A percentile compares a stretch with the other conserved stretches of the same genome.
Evolutionary conservation across 345 rosid species (phyloP).

Genomic region (Citrus mangshanensis): DNA sequence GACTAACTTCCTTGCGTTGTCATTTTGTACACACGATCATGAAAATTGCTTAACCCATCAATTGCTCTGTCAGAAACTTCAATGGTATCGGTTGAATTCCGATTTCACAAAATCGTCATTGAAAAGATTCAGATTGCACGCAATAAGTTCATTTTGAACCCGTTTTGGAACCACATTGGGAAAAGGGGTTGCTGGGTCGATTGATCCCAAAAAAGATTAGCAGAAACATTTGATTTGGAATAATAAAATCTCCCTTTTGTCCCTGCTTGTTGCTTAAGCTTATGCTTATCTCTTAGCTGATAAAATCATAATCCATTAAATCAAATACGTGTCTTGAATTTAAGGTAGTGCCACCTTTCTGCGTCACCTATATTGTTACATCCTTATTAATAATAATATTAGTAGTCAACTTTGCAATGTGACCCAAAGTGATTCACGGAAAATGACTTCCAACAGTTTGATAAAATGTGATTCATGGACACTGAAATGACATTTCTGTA

Average conservation of each 20-base stretch:
- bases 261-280: background rate
- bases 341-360: background rate
- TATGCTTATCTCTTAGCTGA: background rate
- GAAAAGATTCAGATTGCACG: background rate
- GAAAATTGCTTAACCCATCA: background rate
- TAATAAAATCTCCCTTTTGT: background rate
- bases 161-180: background rate
- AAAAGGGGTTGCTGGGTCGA: no score
- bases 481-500: background rate
- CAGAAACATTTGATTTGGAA: no score
- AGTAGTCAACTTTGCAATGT: slow-evolving; percentile 21
- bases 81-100: background rate
- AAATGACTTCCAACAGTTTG: slow-evolving; percentile 11
- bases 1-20: background rate
- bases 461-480: background rate
- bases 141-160: background rate
- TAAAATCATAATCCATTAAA: background rate
- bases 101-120: slow-evolving; percentile 9
- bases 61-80: background rate
- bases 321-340: background rate
- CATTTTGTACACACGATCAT: background rate
- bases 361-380: slow-evolving; percentile 1
- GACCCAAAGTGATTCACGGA: background rate
- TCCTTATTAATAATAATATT: background rate
- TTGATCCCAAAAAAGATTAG: no score